A percentile compares a stretch with the other conserved stretches of the same genome.
Conservation (phyloP, 306 rosid species). For the Casuarina glauca region DNA sequence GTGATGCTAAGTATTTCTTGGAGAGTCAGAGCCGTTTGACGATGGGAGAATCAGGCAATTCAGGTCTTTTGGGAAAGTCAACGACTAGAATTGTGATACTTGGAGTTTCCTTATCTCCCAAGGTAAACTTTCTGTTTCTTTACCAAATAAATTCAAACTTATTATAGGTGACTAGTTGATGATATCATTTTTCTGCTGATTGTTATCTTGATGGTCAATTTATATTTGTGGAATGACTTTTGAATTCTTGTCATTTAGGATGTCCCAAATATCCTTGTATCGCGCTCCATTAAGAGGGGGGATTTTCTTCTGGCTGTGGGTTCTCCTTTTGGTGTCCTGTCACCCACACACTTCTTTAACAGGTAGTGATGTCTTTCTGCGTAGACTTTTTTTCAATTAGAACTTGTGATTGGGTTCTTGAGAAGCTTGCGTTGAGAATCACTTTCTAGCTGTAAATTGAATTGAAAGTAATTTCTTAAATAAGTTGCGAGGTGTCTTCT, state of each 20-base stretch:
- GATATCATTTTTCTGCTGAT: conserved; percentile 21
- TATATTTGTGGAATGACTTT: conserved; percentile 30
- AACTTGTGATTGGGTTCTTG: conserved; percentile 6
- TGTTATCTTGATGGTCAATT: conserved; percentile 2
- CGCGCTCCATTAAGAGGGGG: conserved; percentile 69
- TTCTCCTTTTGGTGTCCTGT: conserved; percentile 93
- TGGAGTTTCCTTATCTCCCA: conserved; percentile 57
- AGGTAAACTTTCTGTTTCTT: conserved; percentile 44
- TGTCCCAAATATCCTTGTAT: conserved; percentile 43
- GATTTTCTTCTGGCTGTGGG: conserved; percentile 82
- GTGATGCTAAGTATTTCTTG: conserved; percentile 39
- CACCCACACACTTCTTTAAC: conserved; percentile 90
- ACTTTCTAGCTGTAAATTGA: background rate
- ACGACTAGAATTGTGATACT: conserved; percentile 82
- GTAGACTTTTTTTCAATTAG: background rate
- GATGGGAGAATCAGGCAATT: conserved; percentile 39
- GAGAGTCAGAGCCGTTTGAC: conserved; percentile 54
- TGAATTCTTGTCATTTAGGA: conserved; percentile 46
- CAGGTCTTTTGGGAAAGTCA: conserved; percentile 50
- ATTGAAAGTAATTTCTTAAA: background rate
- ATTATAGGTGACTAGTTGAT: conserved; percentile 10
- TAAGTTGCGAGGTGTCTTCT: background rate
- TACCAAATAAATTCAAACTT: background rate
- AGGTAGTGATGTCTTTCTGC: conserved; percentile 46
- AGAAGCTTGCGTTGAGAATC: background rate